Evolutionary conservation across 2,329 filamentous ascomycete species (phyloP), one percentile per base, ranked within the genome.

Genomic region (Aschersonia sp.): DNA sequence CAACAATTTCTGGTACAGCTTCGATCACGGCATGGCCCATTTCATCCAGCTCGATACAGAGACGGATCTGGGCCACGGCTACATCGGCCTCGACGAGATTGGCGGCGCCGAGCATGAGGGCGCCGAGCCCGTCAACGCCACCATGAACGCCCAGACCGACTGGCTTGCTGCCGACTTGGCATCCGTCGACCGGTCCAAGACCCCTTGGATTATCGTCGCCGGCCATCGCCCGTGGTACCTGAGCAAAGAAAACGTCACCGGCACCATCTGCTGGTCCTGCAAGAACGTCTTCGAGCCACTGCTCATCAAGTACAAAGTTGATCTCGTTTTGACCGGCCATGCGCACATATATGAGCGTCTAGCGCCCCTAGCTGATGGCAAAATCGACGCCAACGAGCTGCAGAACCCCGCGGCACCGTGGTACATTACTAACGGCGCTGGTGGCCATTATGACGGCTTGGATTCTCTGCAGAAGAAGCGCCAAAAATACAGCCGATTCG

Each of bases 281-380:
- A 68, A 73, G 49, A 52, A 51, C 0, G 73, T 72, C 1, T 78
- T 78, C 50, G 75, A 78, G 60, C 60, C 63, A 1, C 56, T 77
- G 1, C 58, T 78, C 10, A 72, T 75, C 59, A 63, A 68, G 45
- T 75, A 76, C 56, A 72, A 72, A 30, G 74, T 78, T 30, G 75
- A 78, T 50, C 58, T 78, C 6, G 73, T 60, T 29, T 60, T 78
- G 5, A 74, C 75, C 52, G 75, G 75, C 2, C 75, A 78, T 54
- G 71, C 74, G 11, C 75, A 78, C 59, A 75, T 75, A 59, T 69
- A 70, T 33, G 72, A 78, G 60, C 69, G 75, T 2, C 73, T 75
- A 53, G 51, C 61, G 55, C 70, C 61, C 29, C 56, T 63, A 2
- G 58, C 59, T 55, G 60, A 65, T 48, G 54, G 56, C 52, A 55